phyloP scores from a whole-genome alignment of 306 rosid species.

The Cicer yamashitae region DNA sequence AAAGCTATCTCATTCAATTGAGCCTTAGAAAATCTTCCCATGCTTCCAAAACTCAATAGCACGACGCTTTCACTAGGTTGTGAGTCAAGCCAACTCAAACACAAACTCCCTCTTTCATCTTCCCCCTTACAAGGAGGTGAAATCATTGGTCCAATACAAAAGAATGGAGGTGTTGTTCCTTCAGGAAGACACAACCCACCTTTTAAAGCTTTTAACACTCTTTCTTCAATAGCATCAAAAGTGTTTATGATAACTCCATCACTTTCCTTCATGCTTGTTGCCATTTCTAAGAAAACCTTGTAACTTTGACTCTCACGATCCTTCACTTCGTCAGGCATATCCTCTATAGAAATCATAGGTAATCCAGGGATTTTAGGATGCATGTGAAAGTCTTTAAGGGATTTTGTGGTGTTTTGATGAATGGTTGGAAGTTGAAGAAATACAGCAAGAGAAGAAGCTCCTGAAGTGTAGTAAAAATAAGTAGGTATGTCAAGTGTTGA shows the following conservation, averaged over 20 bases:
- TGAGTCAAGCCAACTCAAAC: constrained; percentile 57
- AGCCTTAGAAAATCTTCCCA: constrained; percentile 49
- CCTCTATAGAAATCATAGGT: not conserved
- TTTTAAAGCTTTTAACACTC: constrained; percentile 18
- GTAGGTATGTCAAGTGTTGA: constrained; percentile 42
- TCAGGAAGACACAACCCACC: constrained; percentile 40
- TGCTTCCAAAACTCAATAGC: constrained; percentile 65
- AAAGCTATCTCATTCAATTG: constrained; percentile 58
- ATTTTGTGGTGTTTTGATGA: constrained; percentile 38
- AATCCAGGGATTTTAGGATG: constrained; percentile 41
- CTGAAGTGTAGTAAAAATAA: constrained; percentile 49
- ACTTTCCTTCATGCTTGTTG: constrained; percentile 1
- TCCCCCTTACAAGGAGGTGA: not conserved
- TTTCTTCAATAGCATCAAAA: constrained; percentile 20
- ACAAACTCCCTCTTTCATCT: constrained; percentile 45
- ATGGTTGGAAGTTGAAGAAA: constrained; percentile 25
- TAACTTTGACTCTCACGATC: not conserved
- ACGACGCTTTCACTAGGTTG: constrained; percentile 63
- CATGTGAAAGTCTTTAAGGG: constrained; percentile 33
- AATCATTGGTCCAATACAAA: constrained; percentile 54
- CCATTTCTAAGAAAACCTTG: not conserved
- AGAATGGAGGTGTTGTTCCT: constrained; percentile 30
- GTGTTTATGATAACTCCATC: constrained; percentile 37
- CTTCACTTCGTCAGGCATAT: not conserved
- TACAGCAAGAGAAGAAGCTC: constrained; percentile 19